Evolutionary conservation across 2,329 filamentous ascomycete species (phyloP).

Genomic region (Colletotrichum cuscutae): DNA sequence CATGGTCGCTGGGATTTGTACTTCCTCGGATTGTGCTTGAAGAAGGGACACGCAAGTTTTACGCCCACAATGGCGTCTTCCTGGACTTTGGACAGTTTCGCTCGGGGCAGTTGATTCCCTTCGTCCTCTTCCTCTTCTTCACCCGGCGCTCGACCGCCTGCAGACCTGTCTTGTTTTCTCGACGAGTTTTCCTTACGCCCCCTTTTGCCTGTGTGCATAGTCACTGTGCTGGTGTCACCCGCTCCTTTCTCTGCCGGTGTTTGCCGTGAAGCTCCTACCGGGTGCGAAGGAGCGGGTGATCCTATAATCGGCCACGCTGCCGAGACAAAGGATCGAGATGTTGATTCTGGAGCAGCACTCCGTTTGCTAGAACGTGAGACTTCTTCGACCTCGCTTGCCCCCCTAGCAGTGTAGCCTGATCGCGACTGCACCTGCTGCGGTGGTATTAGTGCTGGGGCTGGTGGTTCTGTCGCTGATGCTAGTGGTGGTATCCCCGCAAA

Average conservation of each 20-base stretch:
- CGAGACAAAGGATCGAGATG: neutral
- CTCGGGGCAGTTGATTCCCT: neutral
- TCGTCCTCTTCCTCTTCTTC: neutral
- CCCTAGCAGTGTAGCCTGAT: neutral
- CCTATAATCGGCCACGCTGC: too few species aligned
- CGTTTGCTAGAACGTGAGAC: neutral
- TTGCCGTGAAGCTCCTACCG: neutral
- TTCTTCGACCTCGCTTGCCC: neutral
- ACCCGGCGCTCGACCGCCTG: neutral
- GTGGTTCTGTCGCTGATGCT: too few species aligned
- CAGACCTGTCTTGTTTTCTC: neutral
- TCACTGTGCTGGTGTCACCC: neutral
- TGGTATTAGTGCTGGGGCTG: neutral
- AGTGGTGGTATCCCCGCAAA: too few species aligned
- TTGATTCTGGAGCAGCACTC: neutral
- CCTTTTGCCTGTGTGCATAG: neutral
- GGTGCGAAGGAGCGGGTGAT: neutral
- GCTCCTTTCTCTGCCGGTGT: neutral
- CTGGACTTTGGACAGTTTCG: constrained; percentile 20
- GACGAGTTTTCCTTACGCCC: neutral
- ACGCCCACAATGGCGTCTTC: constrained; percentile 5
- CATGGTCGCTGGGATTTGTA: constrained; percentile 48
- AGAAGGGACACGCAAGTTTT: constrained; percentile 51
- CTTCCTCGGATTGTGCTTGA: constrained; percentile 49
- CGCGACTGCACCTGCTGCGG: neutral